Evolutionary conservation across 2,329 filamentous ascomycete species (phyloP), one percentile per base, ranked within the genome.

Genomic region (Plectosphaerella cucumerina): DNA sequence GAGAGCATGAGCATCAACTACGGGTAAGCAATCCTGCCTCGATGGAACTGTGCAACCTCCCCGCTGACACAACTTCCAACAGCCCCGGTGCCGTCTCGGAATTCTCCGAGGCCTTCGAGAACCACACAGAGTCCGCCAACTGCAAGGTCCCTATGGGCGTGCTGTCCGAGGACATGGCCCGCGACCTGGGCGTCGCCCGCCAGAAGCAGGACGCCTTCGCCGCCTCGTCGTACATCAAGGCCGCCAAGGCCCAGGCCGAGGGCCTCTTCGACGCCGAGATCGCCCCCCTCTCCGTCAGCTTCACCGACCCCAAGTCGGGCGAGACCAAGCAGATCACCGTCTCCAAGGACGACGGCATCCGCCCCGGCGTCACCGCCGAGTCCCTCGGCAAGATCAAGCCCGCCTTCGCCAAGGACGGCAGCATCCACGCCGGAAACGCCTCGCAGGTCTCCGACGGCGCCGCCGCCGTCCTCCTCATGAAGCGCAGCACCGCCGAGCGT

Each of bases 91-190:
- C 94, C 55, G 93, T 97, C 15, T 83, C 86, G 55, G 94, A 97
- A 72, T 97, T 97, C 80, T 94, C 89, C 26, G 90, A 96, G 47
- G 81, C 90, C 49, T 84, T 97, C 57, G 89, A 97, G 66, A 81
- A 76, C 62, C 81, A 93, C 76, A 80, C 84, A 57, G 87, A 94
- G 66, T 82, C 92, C 21, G 88, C 88, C 63, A 95, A 97, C 81
- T 99, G 94, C 85, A 97, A 96, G 76, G 93, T 97, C 3, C 86
- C 91, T 68, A 97, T 97, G 94, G 93, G 93, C 61, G 82, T 91
- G 11, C 78, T 97, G 47, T 96, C 90, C 23, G 94, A 99, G 73
- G 72, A 93, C 64, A 97, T 97, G 93, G 94, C 93, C 60, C 88
- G 90, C 72, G 90, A 91, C 67, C 84, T 87, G 62, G 77, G 80